These are phyloP conservation scores for Pugionium cornutum DNA, from an alignment of 345 rosid genomes.

Conservation along the genomic window DNA sequence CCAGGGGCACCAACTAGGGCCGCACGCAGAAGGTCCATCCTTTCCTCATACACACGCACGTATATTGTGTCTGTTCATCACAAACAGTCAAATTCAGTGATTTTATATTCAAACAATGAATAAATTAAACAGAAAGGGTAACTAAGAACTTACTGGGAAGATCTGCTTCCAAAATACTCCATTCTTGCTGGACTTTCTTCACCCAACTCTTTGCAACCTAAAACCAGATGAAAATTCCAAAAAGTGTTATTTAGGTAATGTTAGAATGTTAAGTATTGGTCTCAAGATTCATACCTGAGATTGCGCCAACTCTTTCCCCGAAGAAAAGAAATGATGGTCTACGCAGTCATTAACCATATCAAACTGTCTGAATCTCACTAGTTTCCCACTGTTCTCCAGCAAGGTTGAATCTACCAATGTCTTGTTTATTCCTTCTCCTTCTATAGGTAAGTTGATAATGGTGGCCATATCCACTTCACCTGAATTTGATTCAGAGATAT, in stretches of 20 bases:
- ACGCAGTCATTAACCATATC: slow-evolving; percentile 75
- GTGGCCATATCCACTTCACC: slow-evolving; percentile 36
- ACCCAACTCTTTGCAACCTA: slow-evolving; percentile 76
- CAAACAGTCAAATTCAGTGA: slow-evolving; percentile 8
- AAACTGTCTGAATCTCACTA: slow-evolving; percentile 54
- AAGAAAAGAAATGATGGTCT: slow-evolving; percentile 73
- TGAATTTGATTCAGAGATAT: slow-evolving; percentile 42
- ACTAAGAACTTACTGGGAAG: slow-evolving; percentile 68
- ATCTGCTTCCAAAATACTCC: slow-evolving; percentile 70
- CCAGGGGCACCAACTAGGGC: slow-evolving; percentile 83
- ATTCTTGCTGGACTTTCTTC: slow-evolving; percentile 89
- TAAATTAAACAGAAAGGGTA: not conserved
- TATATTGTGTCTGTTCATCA: slow-evolving; percentile 67
- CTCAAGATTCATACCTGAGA: slow-evolving; percentile 62
- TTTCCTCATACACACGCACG: slow-evolving; percentile 76
- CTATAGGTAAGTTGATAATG: slow-evolving; percentile 34
- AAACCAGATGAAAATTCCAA: slow-evolving; percentile 19
- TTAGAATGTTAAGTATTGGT: slow-evolving; percentile 17
- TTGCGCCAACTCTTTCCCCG: slow-evolving; percentile 44
- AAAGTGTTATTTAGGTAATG: slow-evolving; percentile 10
- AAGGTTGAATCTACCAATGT: slow-evolving; percentile 23
- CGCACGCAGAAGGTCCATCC: slow-evolving; percentile 86
- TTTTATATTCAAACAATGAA: not conserved
- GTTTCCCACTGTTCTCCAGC: slow-evolving; percentile 25
- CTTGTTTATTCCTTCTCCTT: slow-evolving; percentile 40